Conservation (phyloP, 768 basidiomycete species). For the Xerocomus potaroensis region DNA sequence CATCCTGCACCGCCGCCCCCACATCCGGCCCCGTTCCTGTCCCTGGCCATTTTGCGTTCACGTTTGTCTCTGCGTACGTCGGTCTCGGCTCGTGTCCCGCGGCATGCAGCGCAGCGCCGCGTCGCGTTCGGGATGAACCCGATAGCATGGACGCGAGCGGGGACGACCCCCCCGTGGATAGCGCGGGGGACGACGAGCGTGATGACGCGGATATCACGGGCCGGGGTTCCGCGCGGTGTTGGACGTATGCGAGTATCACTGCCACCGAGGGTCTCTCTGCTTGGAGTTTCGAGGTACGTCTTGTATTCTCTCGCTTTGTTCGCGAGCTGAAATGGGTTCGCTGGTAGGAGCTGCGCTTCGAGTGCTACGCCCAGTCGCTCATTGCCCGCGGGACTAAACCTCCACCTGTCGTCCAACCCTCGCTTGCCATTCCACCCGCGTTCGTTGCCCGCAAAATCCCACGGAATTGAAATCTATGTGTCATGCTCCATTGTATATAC, state of each 20-base stretch:
- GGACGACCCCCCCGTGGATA: no score
- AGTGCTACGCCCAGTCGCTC: conserved; percentile 30
- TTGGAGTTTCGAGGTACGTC: conserved; percentile 30
- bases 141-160: background rate
- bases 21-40: no score
- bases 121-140: background rate
- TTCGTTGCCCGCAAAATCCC: conserved; percentile 18
- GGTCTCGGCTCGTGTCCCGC: no score
- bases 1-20: background rate
- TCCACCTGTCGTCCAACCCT: conserved; percentile 10
- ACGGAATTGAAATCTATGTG: background rate
- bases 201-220: background rate
- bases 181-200: background rate
- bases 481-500: conserved; percentile 8
- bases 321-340: background rate
- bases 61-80: no score
- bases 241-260: conserved; percentile 26
- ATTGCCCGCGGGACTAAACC: conserved; percentile 23
- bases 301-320: background rate
- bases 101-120: no score
- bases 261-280: conserved; percentile 19
- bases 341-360: conserved; percentile 21
- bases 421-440: conserved; percentile 27
- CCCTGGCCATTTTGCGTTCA: no score
- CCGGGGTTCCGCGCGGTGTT: background rate